Evolutionary conservation across 768 basidiomycete species (phyloP), one percentile per base, ranked within the genome.

Genomic region (Rubroboletus pulcherrimus): DNA sequence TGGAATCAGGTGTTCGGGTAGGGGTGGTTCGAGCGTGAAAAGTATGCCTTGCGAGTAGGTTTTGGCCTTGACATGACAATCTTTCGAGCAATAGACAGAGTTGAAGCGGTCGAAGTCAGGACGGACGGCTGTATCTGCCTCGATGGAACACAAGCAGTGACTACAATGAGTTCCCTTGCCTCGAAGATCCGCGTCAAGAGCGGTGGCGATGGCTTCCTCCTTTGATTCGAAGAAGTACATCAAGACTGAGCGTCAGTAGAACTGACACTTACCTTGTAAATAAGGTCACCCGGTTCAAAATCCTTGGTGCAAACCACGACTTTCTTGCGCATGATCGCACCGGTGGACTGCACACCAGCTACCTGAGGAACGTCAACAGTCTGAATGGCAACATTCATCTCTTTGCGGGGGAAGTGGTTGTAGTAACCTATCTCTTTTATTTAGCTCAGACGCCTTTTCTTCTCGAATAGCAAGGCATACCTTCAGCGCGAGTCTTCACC

Each of bases 191-290:
- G 74, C 63, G 63, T 93, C 91, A 21, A 93, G 81, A 30, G 76
- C 83, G 11, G 87, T 74, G 38, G 89, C 83, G 19, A 91, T 76
- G 7, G 91, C 87, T 58, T 78, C 74, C 75, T 93, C 91, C 91
- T 93, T 61, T 45, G 12, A n/a, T 26, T 55, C 14, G 33, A 50
- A 46, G 61, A 50, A 46, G 61, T 40, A 57, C 7, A 37, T 59
- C 30, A 48, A 51, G 51, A 47, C 12, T 15, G 35, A 33, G 33
- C n/a, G 7, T 42, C 11, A 12, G 46, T 35, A 46, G 38, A 31
- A 40, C 45, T 1, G 4, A 19, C 15, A 58, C 55, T 47, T 67
- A 85, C 91, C 78, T 80, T 86, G 74, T 91, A 93, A 49, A 93
- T 89, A 44, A 82, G 74, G 55, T 92, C 87, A 45, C 89, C 91